A percentile compares a stretch with the other conserved stretches of the same genome.
Conservation (phyloP, 164 flowering plant species). For the Vitis riparia region DNA sequence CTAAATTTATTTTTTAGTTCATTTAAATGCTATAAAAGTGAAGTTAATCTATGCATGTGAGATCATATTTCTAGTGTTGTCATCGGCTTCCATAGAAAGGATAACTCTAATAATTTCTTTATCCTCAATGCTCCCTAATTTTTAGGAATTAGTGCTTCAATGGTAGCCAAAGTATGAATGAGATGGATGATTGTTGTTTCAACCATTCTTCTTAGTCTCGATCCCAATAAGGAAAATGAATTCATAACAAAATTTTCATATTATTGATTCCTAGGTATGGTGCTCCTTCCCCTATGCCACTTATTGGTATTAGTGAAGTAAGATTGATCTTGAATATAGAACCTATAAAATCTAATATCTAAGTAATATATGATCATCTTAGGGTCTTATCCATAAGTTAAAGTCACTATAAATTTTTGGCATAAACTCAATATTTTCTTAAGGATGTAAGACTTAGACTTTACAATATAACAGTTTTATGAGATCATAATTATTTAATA, state of each 20-base stretch:
- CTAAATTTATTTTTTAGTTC: too few relatives aligned
- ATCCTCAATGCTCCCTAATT: not conserved
- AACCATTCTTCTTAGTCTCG: slow-evolving; percentile 1
- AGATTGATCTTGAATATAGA: not conserved
- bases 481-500: too few relatives aligned
- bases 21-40: too few relatives aligned
- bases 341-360: not conserved
- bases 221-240: not conserved
- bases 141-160: not conserved
- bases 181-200: not conserved
- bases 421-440: too few relatives aligned
- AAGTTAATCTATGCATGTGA: too few relatives aligned
- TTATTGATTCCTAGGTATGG: slow-evolving; percentile 5
- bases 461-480: too few relatives aligned
- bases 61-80: too few relatives aligned
- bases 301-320: not conserved
- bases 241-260: slow-evolving; percentile 7
- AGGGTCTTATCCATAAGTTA: too few relatives aligned
- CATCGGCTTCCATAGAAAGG: too few relatives aligned
- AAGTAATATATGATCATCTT: too few relatives aligned
- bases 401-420: too few relatives aligned
- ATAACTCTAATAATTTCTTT: not conserved
- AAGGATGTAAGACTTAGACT: too few relatives aligned
- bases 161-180: not conserved
- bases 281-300: slow-evolving; percentile 2